Evolutionary conservation across 2,329 filamentous ascomycete species (phyloP).

Genomic region (Diaporthe ampelina): DNA sequence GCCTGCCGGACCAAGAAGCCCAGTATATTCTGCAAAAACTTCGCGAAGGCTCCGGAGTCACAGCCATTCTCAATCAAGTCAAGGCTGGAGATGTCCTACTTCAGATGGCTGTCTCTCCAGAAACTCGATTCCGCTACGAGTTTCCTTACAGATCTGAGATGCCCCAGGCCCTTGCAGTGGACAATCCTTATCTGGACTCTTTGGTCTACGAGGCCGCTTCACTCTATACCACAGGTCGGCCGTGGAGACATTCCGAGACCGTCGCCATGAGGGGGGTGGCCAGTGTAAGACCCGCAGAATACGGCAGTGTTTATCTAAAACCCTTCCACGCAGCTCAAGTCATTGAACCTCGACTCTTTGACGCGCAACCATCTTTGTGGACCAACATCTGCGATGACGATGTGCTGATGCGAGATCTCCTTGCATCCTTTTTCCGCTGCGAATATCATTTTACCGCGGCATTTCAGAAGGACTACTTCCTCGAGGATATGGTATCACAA

Average conservation of each 20-base stretch:
- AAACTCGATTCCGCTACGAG: neutral
- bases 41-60: neutral
- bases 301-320: neutral
- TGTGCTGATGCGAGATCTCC: slow-evolving; percentile 22
- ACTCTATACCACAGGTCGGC: neutral
- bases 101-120: slow-evolving; percentile 1
- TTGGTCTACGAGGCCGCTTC: slow-evolving; percentile 11
- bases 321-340: slow-evolving; percentile 4
- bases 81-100: slow-evolving; percentile 4
- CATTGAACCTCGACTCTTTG: neutral
- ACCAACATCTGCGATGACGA: slow-evolving; percentile 21
- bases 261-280: too few species aligned
- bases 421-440: slow-evolving; percentile 3
- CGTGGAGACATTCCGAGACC: neutral
- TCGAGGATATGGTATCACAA: slow-evolving; percentile 5
- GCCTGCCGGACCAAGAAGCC: neutral
- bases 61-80: neutral
- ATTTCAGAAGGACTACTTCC: neutral
- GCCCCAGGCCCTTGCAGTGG: neutral
- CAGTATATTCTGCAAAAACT: neutral
- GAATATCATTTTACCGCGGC: slow-evolving; percentile 8
- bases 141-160: neutral
- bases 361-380: slow-evolving; percentile 1
- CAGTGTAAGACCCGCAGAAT: neutral
- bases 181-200: slow-evolving; percentile 1